A percentile compares a stretch with the other conserved stretches of the same genome.
These are phyloP conservation scores for Neurospora sp. DNA, from an alignment of 495 filamentous ascomycete species.

Conservation along the genomic window DNA sequence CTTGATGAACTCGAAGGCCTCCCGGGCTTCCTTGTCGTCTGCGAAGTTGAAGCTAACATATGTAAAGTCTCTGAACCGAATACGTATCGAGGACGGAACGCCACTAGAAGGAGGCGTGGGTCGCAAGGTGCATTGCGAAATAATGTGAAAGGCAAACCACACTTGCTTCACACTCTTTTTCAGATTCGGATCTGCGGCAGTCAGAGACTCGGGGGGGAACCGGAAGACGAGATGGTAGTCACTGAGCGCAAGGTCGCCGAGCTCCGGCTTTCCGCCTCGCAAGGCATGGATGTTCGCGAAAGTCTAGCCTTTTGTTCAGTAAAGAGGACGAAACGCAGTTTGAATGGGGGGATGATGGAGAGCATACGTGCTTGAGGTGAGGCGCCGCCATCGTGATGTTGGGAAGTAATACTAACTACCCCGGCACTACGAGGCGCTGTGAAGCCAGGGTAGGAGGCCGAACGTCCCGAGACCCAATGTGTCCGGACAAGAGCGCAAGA, in stretches of 20 bases:
- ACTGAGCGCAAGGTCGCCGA: constrained; percentile 35
- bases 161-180: constrained; percentile 54
- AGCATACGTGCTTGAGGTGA: constrained; percentile 21
- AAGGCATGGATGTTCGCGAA: constrained; percentile 36
- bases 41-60: constrained; percentile 86
- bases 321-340: constrained; percentile 5
- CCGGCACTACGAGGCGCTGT: neutral
- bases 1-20: constrained; percentile 85
- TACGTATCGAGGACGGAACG: constrained; percentile 69
- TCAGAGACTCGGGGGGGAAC: constrained; percentile 21
- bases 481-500: neutral
- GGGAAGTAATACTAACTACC: neutral
- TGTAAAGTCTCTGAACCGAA: constrained; percentile 86
- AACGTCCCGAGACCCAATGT: neutral
- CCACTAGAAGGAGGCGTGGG: constrained; percentile 61
- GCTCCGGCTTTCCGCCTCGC: constrained; percentile 29
- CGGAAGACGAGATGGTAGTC: constrained; percentile 32
- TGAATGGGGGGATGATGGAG: neutral
- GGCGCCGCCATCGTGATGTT: constrained; percentile 21
- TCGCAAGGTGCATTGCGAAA: constrained; percentile 62
- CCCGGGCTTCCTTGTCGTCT: constrained; percentile 61
- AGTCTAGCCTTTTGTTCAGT: constrained; percentile 14
- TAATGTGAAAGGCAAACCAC: constrained; percentile 92
- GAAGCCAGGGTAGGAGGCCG: neutral
- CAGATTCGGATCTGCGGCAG: constrained; percentile 16